Percentiles rank a stretch among this genome's conserved stretches.
These are phyloP conservation scores for Alternaria longipes DNA, from an alignment of 2,329 filamentous ascomycete genomes.

Conservation along the genomic window DNA sequence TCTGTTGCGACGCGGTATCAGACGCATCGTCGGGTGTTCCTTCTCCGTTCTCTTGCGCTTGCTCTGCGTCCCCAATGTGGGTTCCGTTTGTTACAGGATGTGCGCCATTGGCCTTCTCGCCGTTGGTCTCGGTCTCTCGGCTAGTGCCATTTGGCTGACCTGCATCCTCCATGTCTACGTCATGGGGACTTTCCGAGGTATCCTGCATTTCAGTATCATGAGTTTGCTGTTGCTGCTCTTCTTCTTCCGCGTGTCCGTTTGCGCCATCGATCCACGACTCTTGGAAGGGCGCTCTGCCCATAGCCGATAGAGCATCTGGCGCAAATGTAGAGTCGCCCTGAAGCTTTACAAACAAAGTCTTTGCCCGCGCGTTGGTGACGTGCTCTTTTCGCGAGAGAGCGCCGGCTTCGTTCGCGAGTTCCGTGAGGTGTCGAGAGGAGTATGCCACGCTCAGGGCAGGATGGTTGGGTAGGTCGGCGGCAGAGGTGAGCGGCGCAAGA, in stretches of 20 bases:
- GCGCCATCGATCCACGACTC: constrained; percentile 25
- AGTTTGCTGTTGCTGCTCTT: constrained; percentile 7
- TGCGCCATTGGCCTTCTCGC: constrained; percentile 28
- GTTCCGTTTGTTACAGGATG: constrained; percentile 35
- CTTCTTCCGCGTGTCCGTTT: constrained; percentile 19
- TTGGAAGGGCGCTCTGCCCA: constrained; percentile 44
- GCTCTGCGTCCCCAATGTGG: constrained; percentile 22
- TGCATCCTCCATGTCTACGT: constrained; percentile 43
- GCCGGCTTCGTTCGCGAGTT: constrained; percentile 74
- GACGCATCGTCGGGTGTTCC: constrained; percentile 49
- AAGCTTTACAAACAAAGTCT: constrained; percentile 75
- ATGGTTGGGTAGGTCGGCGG: constrained; percentile 77
- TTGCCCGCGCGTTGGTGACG: constrained; percentile 75
- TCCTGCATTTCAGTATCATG: constrained; percentile 26
- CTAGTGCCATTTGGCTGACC: constrained; percentile 29
- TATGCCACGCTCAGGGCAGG: constrained; percentile 79
- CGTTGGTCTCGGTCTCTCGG: constrained; percentile 22
- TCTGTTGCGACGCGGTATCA: constrained; percentile 54
- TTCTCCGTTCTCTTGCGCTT: constrained; percentile 37
- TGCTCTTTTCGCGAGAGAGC: constrained; percentile 80
- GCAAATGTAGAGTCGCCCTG: constrained; percentile 77
- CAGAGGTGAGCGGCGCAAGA: constrained; percentile 77
- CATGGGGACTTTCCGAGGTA: constrained; percentile 23
- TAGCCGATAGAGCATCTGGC: constrained; percentile 63
- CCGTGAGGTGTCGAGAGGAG: constrained; percentile 74